Conservation (phyloP, 2,329 filamentous ascomycete genomes). For the Cucurbitaria berberidis region DNA sequence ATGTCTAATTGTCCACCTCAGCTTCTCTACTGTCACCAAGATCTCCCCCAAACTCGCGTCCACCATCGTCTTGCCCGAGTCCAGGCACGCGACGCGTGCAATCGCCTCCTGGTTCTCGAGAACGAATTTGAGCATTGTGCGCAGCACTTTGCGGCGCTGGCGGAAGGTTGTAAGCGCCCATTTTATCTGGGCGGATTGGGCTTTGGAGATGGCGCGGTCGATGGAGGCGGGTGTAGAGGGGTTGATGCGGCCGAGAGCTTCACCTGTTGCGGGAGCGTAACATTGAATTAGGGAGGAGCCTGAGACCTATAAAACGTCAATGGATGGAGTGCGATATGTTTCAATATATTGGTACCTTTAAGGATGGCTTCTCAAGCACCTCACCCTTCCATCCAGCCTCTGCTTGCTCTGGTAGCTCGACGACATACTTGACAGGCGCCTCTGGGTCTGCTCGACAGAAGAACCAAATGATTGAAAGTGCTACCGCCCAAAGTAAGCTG, state of each 20-base stretch:
- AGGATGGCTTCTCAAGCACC: slow-evolving; percentile 63
- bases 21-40: slow-evolving; percentile 89
- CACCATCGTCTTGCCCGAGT: slow-evolving; percentile 95
- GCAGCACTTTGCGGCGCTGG: slow-evolving; percentile 78
- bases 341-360: slow-evolving; percentile 58
- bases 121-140: slow-evolving; percentile 80
- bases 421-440: slow-evolving; percentile 62
- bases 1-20: slow-evolving; percentile 91
- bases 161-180: slow-evolving; percentile 82
- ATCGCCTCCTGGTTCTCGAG: slow-evolving; percentile 90
- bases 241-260: slow-evolving; percentile 78
- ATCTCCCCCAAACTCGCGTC: slow-evolving; percentile 95
- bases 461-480: slow-evolving; percentile 32
- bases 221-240: slow-evolving; percentile 78
- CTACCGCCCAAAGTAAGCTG: slow-evolving; percentile 28
- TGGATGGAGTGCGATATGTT: neutral
- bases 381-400: slow-evolving; percentile 60
- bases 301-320: slow-evolving; percentile 53
- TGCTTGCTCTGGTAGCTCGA: slow-evolving; percentile 68
- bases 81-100: slow-evolving; percentile 82
- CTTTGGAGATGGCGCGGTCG: slow-evolving; percentile 76
- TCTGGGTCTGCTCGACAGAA: slow-evolving; percentile 45
- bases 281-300: slow-evolving; percentile 76
- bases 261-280: slow-evolving; percentile 88
- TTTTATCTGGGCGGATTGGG: slow-evolving; percentile 73